Base-by-base conservation (phyloP, 179 eudicot species). In the Amaranthus tricolor region DNA sequence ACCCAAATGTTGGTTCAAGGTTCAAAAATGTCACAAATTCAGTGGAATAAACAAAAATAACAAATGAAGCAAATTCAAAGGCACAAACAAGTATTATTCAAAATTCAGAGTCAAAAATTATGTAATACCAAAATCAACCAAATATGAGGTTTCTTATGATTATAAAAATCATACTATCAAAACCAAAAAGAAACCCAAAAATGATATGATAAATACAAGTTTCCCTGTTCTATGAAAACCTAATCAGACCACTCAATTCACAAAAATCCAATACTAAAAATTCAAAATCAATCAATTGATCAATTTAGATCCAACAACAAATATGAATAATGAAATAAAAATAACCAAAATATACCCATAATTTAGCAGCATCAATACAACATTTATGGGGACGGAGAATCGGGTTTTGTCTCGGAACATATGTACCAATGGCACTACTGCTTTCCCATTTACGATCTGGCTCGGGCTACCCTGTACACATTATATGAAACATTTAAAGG, bases 61-160 rank as follows among this genome's bases (percentile, higher is more conserved):
- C 40, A 31, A 31, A 31, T 31, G 40, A 31, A 31, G 40, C 40
- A 31, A 31, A 31, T 3, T 1, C 40, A 31, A 3, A 31, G 1
- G 40, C 1, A 31, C 2, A 3, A 31, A 31, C 40, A 0, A 1
- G 2, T 31, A 31, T 31, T 31, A 31, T 3, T 31, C 50, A 11
- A 68, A 59, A 20, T 12, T 20, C 71, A 75, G 3, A 47, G 7
- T 4, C 16, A 59, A 50, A 51, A n/a, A 47, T 24, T 52, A 6
- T 21, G 65, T 13, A 49, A 0, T 31, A 62, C 47, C 76, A 73
- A 61, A 14, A 60, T 47, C 48, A 72, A 44, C 62, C n/a, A 75
- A 66, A 56, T 15, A 14, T 51, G 20, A 68, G 48, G 15, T 19
- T 21, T 51, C 4, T 52, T 9, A 68, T 49, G 13, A 20, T 24